Conservation (phyloP, 2,329 filamentous ascomycete genomes). For the Aspergillus amoenus region DNA sequence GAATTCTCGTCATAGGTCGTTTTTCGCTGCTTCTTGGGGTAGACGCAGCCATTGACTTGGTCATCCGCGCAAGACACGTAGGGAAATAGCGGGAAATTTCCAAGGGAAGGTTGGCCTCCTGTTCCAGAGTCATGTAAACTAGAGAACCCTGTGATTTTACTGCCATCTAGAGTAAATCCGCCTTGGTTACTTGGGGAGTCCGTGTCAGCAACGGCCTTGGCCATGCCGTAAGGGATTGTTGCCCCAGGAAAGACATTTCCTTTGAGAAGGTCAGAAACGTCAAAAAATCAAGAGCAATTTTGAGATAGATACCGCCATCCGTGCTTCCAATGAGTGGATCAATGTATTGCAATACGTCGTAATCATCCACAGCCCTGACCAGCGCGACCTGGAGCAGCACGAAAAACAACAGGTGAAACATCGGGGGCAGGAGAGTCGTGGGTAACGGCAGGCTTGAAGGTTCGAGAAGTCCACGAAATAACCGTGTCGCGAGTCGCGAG, state of each 20-base stretch:
- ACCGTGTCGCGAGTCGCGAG: neutral
- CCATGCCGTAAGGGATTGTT: constrained; percentile 55
- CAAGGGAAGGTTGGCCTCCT: constrained; percentile 60
- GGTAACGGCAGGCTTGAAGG: neutral
- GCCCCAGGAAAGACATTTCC: constrained; percentile 60
- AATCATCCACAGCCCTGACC: constrained; percentile 21
- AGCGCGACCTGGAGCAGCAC: constrained; percentile 11
- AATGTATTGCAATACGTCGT: constrained; percentile 46
- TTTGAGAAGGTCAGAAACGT: neutral
- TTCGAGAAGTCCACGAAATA: neutral
- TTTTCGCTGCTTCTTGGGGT: constrained; percentile 55
- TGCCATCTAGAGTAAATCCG: constrained; percentile 55
- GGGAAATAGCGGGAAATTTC: constrained; percentile 71
- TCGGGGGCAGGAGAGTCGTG: neutral
- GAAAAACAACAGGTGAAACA: constrained; percentile 4
- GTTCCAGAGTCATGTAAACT: constrained; percentile 53
- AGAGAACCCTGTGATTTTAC: constrained; percentile 52
- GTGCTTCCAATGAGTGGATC: constrained; percentile 56
- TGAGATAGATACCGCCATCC: constrained; percentile 41
- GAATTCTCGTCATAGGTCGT: constrained; percentile 49
- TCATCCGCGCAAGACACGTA: constrained; percentile 61
- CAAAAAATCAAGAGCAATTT: neutral
- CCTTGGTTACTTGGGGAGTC: constrained; percentile 53
- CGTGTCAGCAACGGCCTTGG: constrained; percentile 58
- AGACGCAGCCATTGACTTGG: constrained; percentile 62